Evolutionary conservation across 2,329 filamentous ascomycete genomes (phyloP).

Genomic region (Lojkania enalia): DNA sequence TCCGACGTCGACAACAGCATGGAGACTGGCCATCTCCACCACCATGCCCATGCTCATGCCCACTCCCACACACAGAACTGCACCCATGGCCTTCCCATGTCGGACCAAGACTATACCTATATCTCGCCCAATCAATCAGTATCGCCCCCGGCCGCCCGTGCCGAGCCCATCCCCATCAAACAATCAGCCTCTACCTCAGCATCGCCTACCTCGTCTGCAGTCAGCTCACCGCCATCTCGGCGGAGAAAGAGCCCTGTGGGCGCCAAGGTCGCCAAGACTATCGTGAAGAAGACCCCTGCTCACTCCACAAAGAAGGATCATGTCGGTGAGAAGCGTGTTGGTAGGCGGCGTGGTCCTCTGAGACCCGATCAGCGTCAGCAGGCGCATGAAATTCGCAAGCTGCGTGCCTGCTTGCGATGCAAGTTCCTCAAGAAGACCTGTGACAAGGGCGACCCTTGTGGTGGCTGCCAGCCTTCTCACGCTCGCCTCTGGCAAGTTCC

Average conservation of each 20-base stretch:
- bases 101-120: conserved; percentile 41
- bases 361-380: conserved; percentile 94
- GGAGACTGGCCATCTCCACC: conserved; percentile 28
- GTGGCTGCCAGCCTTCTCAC: conserved; percentile 92
- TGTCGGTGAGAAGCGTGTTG: conserved; percentile 83
- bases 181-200: conserved; percentile 60
- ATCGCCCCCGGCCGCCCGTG: conserved; percentile 69
- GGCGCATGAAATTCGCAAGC: conserved; percentile 93
- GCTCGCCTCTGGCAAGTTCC: conserved; percentile 96
- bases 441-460: conserved; percentile 95
- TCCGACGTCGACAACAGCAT: conserved; percentile 61
- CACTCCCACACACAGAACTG: conserved; percentile 32
- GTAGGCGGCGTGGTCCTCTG: conserved; percentile 84
- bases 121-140: conserved; percentile 54
- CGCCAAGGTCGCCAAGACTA: conserved; percentile 79
- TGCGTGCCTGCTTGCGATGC: conserved; percentile 90
- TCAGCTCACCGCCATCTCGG: conserved; percentile 63
- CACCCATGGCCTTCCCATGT: conserved; percentile 30
- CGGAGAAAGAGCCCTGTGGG: conserved; percentile 72
- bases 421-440: conserved; percentile 99
- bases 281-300: conserved; percentile 75
- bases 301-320: conserved; percentile 74
- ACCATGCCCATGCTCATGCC: conserved; percentile 20
- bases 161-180: conserved; percentile 72
- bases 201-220: conserved; percentile 60